phyloP scores from a whole-genome alignment of 129 eudicot genomes.

The Artemisia tridentata region DNA sequence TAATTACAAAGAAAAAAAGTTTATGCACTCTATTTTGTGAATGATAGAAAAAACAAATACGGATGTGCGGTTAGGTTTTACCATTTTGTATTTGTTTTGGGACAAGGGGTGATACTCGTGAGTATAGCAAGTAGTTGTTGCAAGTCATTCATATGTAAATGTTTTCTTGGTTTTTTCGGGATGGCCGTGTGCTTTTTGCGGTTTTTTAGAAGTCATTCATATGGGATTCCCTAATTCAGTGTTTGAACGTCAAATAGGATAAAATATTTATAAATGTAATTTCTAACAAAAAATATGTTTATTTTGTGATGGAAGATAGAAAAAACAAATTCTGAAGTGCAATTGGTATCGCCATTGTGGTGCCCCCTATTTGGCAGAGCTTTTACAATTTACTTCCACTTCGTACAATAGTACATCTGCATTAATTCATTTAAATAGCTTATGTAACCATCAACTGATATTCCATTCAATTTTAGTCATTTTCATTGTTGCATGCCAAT shows the following conservation, averaged over 20 bases:
- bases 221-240: neutral
- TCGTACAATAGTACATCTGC: slow-evolving; percentile 30
- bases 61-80: neutral
- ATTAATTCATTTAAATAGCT: slow-evolving; percentile 20
- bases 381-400: slow-evolving; percentile 13
- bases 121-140: slow-evolving; percentile 17
- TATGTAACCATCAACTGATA: slow-evolving; percentile 14
- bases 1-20: too few relatives aligned
- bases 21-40: too few relatives aligned
- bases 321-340: neutral
- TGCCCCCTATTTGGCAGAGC: slow-evolving; percentile 22
- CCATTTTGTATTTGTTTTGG: slow-evolving; percentile 12
- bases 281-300: neutral
- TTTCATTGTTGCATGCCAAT: neutral
- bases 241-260: slow-evolving; percentile 2
- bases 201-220: neutral
- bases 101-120: slow-evolving; percentile 22
- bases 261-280: neutral
- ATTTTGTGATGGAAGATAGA: slow-evolving; percentile 12
- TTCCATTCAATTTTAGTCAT: slow-evolving; percentile 4
- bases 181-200: neutral
- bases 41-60: too few relatives aligned
- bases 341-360: slow-evolving; percentile 16
- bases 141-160: slow-evolving; percentile 5
- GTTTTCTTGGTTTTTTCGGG: neutral